Evolutionary conservation across 1,284 basidiomycete species (phyloP).

Genomic region (Neonothopanus nambi): DNA sequence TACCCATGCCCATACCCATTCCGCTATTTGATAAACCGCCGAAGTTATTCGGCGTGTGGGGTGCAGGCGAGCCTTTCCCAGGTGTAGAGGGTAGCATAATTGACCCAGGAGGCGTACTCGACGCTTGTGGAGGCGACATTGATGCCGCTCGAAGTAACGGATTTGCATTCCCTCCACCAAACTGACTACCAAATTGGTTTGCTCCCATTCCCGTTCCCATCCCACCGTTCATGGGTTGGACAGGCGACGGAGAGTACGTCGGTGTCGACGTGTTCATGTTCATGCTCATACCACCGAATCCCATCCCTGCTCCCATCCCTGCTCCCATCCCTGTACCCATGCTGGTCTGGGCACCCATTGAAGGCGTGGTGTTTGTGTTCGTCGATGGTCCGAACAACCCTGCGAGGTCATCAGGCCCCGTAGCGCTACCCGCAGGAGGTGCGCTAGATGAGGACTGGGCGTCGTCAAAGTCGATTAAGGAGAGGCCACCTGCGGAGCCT

Average conservation of each 20-base stretch:
- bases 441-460: conserved; percentile 25
- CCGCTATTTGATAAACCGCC: conserved; percentile 3
- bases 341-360: conserved; percentile 3
- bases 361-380: conserved; percentile 14
- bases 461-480: conserved; percentile 78
- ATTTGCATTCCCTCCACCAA: not conserved
- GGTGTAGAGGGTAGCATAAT: conserved; percentile 17
- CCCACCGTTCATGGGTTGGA: conserved; percentile 19
- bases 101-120: conserved; percentile 9
- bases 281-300: too few species aligned
- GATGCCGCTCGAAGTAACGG: conserved; percentile 10
- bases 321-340: not conserved
- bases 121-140: conserved; percentile 11
- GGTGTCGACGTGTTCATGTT: not conserved
- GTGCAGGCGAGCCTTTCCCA: not conserved
- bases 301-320: too few species aligned
- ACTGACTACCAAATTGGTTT: not conserved
- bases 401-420: conserved; percentile 47
- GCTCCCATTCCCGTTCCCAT: conserved; percentile 22
- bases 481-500: conserved; percentile 35
- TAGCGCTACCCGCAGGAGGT: conserved; percentile 18
- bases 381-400: conserved; percentile 47
- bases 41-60: conserved; percentile 2
- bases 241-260: conserved; percentile 13
- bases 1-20: too few species aligned